phyloP scores from a whole-genome alignment of 495 filamentous ascomycete species.

The Podospora pseudocomata region DNA sequence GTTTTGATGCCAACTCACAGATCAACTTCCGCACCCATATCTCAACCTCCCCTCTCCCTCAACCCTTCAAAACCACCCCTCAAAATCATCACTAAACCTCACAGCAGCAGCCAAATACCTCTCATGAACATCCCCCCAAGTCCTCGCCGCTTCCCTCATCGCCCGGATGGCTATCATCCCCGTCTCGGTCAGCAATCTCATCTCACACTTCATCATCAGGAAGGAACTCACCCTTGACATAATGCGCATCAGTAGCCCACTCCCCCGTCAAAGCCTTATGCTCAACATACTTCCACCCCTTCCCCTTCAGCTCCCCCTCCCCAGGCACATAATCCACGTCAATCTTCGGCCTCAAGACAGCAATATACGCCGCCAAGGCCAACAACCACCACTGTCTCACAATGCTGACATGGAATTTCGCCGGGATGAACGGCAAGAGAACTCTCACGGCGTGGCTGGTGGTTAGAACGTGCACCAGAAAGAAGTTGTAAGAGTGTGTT shows the following conservation, averaged over 20 bases:
- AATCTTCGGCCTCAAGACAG: conserved; percentile 67
- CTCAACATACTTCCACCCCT: conserved; percentile 73
- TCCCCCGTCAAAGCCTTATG: conserved; percentile 62
- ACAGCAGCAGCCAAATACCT: conserved; percentile 77
- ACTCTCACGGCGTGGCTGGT: conserved; percentile 84
- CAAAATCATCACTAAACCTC: conserved; percentile 73
- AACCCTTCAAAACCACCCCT: conserved; percentile 55
- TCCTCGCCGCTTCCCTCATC: conserved; percentile 67
- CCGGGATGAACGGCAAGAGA: conserved; percentile 72
- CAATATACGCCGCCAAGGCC: conserved; percentile 70
- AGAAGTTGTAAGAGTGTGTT: conserved; percentile 75
- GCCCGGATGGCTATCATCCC: conserved; percentile 57
- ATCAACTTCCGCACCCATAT: not conserved
- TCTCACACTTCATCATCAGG: not conserved
- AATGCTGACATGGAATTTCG: conserved; percentile 65
- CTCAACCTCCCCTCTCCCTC: not conserved
- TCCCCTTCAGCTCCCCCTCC: conserved; percentile 59
- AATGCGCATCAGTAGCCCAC: conserved; percentile 71
- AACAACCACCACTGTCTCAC: conserved; percentile 88
- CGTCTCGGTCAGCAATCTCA: conserved; percentile 17
- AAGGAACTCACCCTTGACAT: conserved; percentile 59
- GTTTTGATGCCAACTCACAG: not conserved
- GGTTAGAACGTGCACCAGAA: conserved; percentile 74
- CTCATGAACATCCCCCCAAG: conserved; percentile 79
- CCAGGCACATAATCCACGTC: conserved; percentile 60